Evolutionary conservation across 768 basidiomycete species (phyloP), one percentile per base, ranked within the genome.

Genomic region (Mycena rosella): DNA sequence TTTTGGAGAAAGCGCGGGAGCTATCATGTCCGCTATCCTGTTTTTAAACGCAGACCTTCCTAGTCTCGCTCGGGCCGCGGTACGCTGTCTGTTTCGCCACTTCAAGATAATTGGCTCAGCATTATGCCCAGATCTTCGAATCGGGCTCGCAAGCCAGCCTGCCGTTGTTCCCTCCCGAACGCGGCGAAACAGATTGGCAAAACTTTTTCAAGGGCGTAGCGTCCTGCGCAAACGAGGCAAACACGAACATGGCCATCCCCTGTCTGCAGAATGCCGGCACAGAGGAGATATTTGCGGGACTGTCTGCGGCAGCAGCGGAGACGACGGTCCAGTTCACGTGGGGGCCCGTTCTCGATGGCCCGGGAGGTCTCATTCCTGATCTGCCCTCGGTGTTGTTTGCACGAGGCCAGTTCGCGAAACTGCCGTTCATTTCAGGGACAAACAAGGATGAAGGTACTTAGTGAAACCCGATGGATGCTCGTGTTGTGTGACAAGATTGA

Each of bases 1-100:
- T 7, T 81, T 82, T 55, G 86, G 86, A 2, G 79, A 86, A 70
- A 82, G 79, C n/a, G 86, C 86, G 2, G 86, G 86, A 0, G 80
- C 85, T 0, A 81, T 83, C n/a, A 78, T 78, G 71, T 80, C 80
- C 26, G 71, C 79, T 3, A 68, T 80, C 57, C 77, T 82, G 6
- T 77, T 76, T 58, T 67, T 84, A n/a, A 76, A 79, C 66, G 74
- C 79, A 2, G 64, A 67, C 5, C 56, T 83, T 22, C 44, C 51
- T 11, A 52, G 67, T 13, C 67, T 78, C 22, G 79, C 75, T 3
- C 60, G 79, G 65, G 78, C 73, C 15, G 80, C 73, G 4, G 80
- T 80, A 42, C 27, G 56, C n/a, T 52, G 27, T 20, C 17, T 18
- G 18, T 27, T 22, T n/a, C n/a, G n/a, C 4, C 48, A 32, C 34